phyloP scores from a whole-genome alignment of 2,329 filamentous ascomycete genomes.

The Colletotrichum sp. region DNA sequence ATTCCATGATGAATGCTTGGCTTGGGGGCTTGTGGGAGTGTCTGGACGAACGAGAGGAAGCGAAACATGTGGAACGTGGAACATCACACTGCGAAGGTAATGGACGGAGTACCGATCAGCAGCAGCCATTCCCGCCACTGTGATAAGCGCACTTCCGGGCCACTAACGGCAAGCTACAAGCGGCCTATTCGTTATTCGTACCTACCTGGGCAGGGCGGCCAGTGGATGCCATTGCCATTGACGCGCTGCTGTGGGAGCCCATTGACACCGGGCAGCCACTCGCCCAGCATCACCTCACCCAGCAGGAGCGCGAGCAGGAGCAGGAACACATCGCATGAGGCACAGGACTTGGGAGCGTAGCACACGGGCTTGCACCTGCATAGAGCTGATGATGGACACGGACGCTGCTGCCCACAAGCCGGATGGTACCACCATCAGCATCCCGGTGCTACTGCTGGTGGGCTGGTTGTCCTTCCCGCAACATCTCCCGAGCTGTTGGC shows the following conservation, averaged over 20 bases:
- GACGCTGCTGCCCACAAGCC: neutral
- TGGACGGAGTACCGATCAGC: constrained; percentile 9
- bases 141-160: constrained; percentile 1
- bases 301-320: neutral
- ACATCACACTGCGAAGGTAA: neutral
- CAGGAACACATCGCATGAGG: neutral
- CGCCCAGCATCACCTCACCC: neutral
- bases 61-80: neutral
- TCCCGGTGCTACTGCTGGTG: neutral
- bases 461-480: neutral
- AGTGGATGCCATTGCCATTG: neutral
- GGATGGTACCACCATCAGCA: neutral
- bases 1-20: constrained; percentile 8
- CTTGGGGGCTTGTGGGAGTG: neutral
- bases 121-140: neutral
- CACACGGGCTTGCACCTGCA: neutral
- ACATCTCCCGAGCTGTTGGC: neutral
- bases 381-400: neutral
- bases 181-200: neutral
- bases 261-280: neutral
- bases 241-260: neutral
- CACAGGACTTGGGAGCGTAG: neutral
- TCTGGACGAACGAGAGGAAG: neutral
- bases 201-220: neutral
- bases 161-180: neutral